Evolutionary conservation across 2,329 filamentous ascomycete genomes (phyloP).

Genomic region (Verticillium tricorpus): DNA sequence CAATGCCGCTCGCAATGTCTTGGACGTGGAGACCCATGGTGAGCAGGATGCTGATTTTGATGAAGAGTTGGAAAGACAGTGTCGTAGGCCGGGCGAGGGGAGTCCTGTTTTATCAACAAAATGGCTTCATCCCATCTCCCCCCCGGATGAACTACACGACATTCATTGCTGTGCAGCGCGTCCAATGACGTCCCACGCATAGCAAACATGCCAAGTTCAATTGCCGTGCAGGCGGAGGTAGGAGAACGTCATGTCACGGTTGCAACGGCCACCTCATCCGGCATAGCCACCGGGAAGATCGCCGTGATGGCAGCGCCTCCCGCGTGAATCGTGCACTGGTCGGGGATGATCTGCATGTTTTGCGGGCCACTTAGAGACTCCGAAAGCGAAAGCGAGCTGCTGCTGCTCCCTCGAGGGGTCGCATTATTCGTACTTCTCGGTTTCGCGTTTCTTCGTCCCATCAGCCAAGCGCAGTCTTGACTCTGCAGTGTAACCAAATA

Average conservation of each 20-base stretch:
- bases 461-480: not conserved
- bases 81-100: not conserved
- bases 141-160: not conserved
- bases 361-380: too few relatives aligned
- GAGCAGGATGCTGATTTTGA: not conserved
- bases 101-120: not conserved
- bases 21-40: not conserved
- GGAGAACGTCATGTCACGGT: not conserved
- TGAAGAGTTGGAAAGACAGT: not conserved
- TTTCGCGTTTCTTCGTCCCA: too few relatives aligned
- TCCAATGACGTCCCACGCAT: not conserved
- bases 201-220: not conserved
- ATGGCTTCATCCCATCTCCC: not conserved
- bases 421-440: too few relatives aligned
- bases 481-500: not conserved
- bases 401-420: too few relatives aligned
- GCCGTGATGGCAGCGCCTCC: not conserved
- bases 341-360: not conserved
- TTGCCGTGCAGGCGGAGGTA: not conserved
- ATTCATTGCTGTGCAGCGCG: not conserved
- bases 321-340: not conserved
- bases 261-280: not conserved
- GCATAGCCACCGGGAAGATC: not conserved
- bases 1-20: not conserved
- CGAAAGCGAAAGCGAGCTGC: too few relatives aligned